Evolutionary conservation across 352 stramenopile species (phyloP).

Genomic region (Hyaloperonospora brassicae): DNA sequence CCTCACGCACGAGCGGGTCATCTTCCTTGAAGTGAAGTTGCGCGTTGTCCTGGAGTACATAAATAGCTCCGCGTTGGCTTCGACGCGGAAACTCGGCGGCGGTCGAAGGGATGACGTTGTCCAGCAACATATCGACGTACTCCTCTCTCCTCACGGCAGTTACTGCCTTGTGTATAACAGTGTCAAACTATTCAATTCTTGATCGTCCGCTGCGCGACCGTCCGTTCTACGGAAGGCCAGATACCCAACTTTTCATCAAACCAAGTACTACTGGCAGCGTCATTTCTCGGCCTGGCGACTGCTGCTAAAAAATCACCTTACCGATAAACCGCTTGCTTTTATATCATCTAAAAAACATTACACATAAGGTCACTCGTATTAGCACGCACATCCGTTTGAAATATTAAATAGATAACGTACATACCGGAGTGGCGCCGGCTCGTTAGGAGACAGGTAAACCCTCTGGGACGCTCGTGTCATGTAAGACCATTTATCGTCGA

Average conservation of each 20-base stretch:
- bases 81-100: background rate
- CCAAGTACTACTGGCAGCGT: background rate
- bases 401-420: too few species aligned
- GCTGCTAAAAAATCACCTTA: too few species aligned
- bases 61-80: constrained; percentile 15
- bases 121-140: constrained; percentile 10
- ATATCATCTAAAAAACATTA: too few species aligned
- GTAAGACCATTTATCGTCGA: too few species aligned
- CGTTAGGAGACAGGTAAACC: too few species aligned
- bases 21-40: constrained; percentile 7
- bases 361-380: too few species aligned
- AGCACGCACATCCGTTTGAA: too few species aligned
- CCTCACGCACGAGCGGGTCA: constrained; percentile 7
- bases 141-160: background rate
- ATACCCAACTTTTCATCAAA: background rate
- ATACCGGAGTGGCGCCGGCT: too few species aligned
- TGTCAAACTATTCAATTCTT: constrained; percentile 5
- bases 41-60: constrained; percentile 28
- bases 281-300: too few species aligned
- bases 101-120: constrained; percentile 18
- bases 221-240: constrained; percentile 2
- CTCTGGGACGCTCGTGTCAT: too few species aligned
- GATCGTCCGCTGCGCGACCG: constrained; percentile 9
- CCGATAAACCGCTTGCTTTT: too few species aligned
- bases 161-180: background rate